phyloP scores from a whole-genome alignment of 768 basidiomycete species.

The Cubamyces sp. region DNA sequence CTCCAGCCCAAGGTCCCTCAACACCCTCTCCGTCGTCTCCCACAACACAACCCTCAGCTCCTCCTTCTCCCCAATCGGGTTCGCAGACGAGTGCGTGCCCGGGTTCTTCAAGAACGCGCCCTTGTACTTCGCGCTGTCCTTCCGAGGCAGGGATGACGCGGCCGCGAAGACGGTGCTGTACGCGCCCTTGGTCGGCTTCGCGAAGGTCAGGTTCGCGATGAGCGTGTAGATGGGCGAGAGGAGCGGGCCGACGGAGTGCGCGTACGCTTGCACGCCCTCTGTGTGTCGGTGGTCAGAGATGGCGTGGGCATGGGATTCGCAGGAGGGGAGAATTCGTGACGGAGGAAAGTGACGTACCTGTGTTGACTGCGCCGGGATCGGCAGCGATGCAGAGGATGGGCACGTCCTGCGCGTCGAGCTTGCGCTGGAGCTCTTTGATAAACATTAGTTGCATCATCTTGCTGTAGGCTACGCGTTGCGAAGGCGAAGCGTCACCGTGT shows the following conservation, averaged over 20 bases:
- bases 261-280: slow-evolving; percentile 27
- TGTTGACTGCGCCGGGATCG: slow-evolving; percentile 42
- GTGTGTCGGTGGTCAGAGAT: no score
- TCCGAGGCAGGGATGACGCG: slow-evolving; percentile 22
- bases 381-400: slow-evolving; percentile 39
- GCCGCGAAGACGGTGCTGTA: slow-evolving; percentile 29
- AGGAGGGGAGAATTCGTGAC: not conserved
- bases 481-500: not conserved
- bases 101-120: slow-evolving; percentile 24
- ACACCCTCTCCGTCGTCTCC: slow-evolving; percentile 30
- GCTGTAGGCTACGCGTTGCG: slow-evolving; percentile 26
- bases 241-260: slow-evolving; percentile 15
- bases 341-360: slow-evolving; percentile 11
- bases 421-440: slow-evolving; percentile 31
- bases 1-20: slow-evolving; percentile 17
- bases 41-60: slow-evolving; percentile 28
- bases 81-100: slow-evolving; percentile 5
- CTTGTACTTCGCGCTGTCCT: slow-evolving; percentile 9
- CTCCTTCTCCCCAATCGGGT: slow-evolving; percentile 6
- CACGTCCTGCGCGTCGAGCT: slow-evolving; percentile 32
- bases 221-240: slow-evolving; percentile 16
- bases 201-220: slow-evolving; percentile 20
- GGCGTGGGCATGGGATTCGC: no score
- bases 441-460: slow-evolving; percentile 32
- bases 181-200: slow-evolving; percentile 25